Base-by-base conservation (phyloP, 2,329 filamentous ascomycete species). In the Alternaria gansuensis region DNA sequence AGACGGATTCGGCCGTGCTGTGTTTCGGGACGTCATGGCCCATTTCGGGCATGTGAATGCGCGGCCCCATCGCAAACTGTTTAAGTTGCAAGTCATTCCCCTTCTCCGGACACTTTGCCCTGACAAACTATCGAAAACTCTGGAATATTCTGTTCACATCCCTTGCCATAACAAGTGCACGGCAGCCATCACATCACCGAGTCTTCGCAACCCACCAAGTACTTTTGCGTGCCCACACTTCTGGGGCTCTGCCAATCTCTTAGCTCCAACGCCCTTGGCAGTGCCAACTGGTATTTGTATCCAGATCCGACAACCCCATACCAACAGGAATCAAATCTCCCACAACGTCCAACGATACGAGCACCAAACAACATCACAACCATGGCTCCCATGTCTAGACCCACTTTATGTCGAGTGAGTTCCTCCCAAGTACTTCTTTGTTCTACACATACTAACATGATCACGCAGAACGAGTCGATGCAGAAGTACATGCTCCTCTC, bases 401-500 rank as follows among this genome's bases (percentile, higher is more conserved):
- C 63, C 11, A 59, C 66, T 23, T 29, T 69, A 41, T 66, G 54
- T 48, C 63, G 67, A 57, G 72, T 73, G 59, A 65, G 71, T 60
- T 26, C 3, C 31, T 23, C 9, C 21, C 37, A 26, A 39, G 40
- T 31, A 21, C 36, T 34, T 7, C 9, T 17, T 24, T 3, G 0
- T 43, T 28, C 11, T 13, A 17, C n/a, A 37, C 17, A 37, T 31
- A 17, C 65, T 73, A 54, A 74, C 63, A 8, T 45, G 23, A 3
- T 6, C 23, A 3, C 21, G 2, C 26, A 70, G 69, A 67, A 71
- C 54, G 69, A 76, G 56, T 69, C 73, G 3, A 74, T 79, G 66
- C 73, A 78, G 59, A 75, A 73, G 55, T 80, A 80, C 65, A 73
- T 80, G 59, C 64, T 75, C 10, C 71, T 81, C 14, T 74, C 75